Percentiles rank a stretch among this genome's conserved stretches.
These are phyloP conservation scores for Aspergillus hiratsukae DNA, from an alignment of 2,329 filamentous ascomycete species.

Conservation along the genomic window DNA sequence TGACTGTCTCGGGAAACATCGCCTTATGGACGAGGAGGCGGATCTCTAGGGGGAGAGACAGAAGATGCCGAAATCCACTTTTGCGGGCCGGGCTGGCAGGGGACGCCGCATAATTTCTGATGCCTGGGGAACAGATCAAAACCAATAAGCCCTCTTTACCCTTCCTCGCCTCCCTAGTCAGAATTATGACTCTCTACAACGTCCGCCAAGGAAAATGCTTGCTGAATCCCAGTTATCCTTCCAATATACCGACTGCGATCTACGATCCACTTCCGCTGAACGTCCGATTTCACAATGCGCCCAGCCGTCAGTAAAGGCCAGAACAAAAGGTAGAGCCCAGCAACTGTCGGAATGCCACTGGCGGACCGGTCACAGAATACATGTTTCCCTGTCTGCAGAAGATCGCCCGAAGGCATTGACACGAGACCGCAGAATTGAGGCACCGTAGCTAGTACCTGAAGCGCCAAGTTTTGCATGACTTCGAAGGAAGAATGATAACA, in stretches of 20 bases:
- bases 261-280: constrained; percentile 9
- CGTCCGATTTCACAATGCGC: background rate
- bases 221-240: constrained; percentile 7
- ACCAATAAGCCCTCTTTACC: too few species aligned
- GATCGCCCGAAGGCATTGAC: background rate
- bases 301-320: constrained; percentile 11
- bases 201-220: constrained; percentile 8
- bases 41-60: too few species aligned
- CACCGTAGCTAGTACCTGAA: constrained; percentile 2
- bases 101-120: too few species aligned
- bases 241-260: constrained; percentile 9
- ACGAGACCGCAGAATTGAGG: constrained; percentile 1
- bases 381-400: background rate
- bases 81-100: too few species aligned
- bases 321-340: constrained; percentile 9
- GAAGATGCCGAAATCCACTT: too few species aligned
- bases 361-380: background rate
- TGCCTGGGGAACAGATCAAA: too few species aligned
- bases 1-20: too few species aligned
- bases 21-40: too few species aligned
- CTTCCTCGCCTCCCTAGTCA: too few species aligned
- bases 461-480: background rate
- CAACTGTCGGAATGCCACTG: constrained; percentile 5
- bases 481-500: background rate
- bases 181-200: background rate